A percentile compares a stretch with the other conserved stretches of the same genome.
phyloP scores from a whole-genome alignment of 768 basidiomycete genomes.

The Chalciporus piperatus region DNA sequence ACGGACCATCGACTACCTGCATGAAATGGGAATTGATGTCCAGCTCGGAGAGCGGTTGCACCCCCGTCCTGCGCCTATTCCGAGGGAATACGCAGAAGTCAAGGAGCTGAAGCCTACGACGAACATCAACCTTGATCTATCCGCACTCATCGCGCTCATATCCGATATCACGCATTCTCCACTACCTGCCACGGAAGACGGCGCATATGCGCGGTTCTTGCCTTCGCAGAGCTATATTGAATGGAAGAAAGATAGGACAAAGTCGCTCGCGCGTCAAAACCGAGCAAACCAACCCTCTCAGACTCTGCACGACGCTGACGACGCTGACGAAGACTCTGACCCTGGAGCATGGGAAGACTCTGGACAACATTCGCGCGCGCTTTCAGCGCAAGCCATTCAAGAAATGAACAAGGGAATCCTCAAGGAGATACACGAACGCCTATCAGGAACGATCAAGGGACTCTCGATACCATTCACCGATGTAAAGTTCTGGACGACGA shows the following conservation, averaged over 20 bases:
- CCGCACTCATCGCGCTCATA: slow-evolving; percentile 78
- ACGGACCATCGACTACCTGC: slow-evolving; percentile 53
- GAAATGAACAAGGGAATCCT: slow-evolving; percentile 68
- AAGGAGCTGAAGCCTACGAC: slow-evolving; percentile 45
- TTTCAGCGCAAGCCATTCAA: slow-evolving; percentile 69
- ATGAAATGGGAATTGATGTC: slow-evolving; percentile 62
- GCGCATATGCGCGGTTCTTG: slow-evolving; percentile 62
- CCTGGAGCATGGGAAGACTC: slow-evolving; percentile 28
- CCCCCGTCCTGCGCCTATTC: slow-evolving; percentile 1
- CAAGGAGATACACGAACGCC: slow-evolving; percentile 56
- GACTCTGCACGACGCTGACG: slow-evolving; percentile 10
- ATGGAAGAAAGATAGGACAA: slow-evolving; percentile 47
- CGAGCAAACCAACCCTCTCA: slow-evolving; percentile 1
- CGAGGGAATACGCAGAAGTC: background rate
- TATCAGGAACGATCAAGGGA: slow-evolving; percentile 21
- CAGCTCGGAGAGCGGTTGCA: slow-evolving; percentile 57
- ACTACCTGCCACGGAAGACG: slow-evolving; percentile 54
- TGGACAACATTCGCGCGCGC: slow-evolving; percentile 62
- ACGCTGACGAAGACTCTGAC: background rate
- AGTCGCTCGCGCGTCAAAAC: slow-evolving; percentile 7
- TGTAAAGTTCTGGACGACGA: slow-evolving; percentile 78
- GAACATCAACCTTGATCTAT: slow-evolving; percentile 78
- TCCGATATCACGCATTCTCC: slow-evolving; percentile 78
- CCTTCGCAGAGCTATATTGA: slow-evolving; percentile 55
- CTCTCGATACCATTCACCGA: background rate